Evolutionary conservation across 2,329 filamentous ascomycete genomes (phyloP), one percentile per base, ranked within the genome.

Genomic region (Penicillium sp.): DNA sequence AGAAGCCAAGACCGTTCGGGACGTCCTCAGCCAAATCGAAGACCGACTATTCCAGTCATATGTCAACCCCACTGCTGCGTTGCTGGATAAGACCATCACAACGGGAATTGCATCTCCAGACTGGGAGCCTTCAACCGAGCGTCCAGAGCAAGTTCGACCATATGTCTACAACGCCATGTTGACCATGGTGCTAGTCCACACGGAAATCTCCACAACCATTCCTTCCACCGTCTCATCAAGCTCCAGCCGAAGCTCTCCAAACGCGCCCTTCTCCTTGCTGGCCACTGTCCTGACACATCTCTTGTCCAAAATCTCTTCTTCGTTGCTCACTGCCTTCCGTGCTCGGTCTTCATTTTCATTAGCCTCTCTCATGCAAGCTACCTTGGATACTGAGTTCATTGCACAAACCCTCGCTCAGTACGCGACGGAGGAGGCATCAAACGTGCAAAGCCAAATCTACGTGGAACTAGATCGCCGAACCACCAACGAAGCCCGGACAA

Each of bases 341-440:
- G 70, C 79, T 34, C 85, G 88, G 6, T 72, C 80, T 4, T 79
- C 79, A 18, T 97, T 94, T 75, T 83, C 86, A 1, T 85, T 99
- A 0, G 81, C 88, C 5, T 88, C 89, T 6, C 83, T 99, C 47
- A 96, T 97, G 87, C 95, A 99, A 75, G 95, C 95, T 1, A 99
- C 94, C 0, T 84, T 99, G 1, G 94, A 99, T 68, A 92, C 97
- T 1, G 94, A 99, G 74, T 97, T 99, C 69, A 87, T 97, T 53
- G 90, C 92, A 1, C 94, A 99, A 77, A 97, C 93, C 5, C 82
- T 99, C 32, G 89, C 85, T 56, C 88, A 92, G 63, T 99, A 95
- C 73, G 94, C 90, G 0, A 94, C 90, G 0, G 89, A 96, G 53
- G 83, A 85, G 47, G 90, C 92, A 3, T 86, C 86, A 7, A 86